Conservation (phyloP, 805 yeast genomes). For the Kluyveromyces nonfermentans region DNA sequence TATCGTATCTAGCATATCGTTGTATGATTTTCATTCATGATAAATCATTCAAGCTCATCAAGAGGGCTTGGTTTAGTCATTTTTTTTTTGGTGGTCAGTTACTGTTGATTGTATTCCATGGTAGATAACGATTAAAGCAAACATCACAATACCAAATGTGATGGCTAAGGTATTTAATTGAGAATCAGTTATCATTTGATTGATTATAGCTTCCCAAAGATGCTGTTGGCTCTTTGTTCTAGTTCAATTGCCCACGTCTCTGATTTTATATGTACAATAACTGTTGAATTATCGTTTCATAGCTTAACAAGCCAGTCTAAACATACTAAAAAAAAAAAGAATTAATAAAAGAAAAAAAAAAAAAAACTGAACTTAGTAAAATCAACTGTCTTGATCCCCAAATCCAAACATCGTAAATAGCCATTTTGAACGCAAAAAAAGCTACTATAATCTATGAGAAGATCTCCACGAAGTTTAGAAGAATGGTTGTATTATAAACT, state of each 20-base stretch:
- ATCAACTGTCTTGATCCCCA: too few species aligned
- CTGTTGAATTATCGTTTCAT: too few species aligned
- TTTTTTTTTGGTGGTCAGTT: neutral
- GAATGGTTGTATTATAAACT: constrained; percentile 41
- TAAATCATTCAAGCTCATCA: too few species aligned
- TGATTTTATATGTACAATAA: too few species aligned
- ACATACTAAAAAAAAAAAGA: neutral
- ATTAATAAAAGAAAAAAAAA: too few species aligned
- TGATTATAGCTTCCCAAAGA: neutral
- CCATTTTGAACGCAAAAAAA: too few species aligned
- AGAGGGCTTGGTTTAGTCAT: neutral
- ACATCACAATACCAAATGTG: constrained; percentile 61
- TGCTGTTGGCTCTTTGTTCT: neutral
- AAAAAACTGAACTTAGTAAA: too few species aligned
- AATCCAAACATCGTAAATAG: too few species aligned
- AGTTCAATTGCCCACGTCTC: neutral
- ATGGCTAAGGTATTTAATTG: constrained; percentile 70
- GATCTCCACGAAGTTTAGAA: constrained; percentile 34
- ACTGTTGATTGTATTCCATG: constrained; percentile 36
- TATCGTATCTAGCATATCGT: too few species aligned
- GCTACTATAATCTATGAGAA: too few species aligned
- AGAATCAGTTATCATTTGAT: constrained; percentile 68
- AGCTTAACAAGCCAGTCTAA: neutral
- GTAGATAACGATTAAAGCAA: constrained; percentile 62
- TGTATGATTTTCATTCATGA: too few species aligned